Evolutionary conservation across 73 alveolate species (phyloP), one percentile per base, ranked within the genome.

Genomic region (Blepharisma japonicum): DNA sequence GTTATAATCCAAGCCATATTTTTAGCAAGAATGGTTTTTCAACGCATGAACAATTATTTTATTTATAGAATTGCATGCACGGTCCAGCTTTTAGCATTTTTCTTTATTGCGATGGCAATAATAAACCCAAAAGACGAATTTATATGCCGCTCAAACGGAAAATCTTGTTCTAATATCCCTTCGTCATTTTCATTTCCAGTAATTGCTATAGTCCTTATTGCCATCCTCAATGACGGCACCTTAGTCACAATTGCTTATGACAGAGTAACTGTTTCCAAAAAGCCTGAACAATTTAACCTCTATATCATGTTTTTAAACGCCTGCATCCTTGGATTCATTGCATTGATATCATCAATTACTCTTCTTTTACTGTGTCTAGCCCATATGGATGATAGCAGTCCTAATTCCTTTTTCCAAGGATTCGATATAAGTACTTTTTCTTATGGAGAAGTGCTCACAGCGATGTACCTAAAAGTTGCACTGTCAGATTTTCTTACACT

Each of bases 141-240:
- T n/a, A 14, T 2, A 14, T 14, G 21, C 55, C 39, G 21, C 23
- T 14, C 27, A 11, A n/a, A 61, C 47, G 49, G 74, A 8, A 14
- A 61, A 14, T 14, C 18, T 61, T 51, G 66, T 51, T 11, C n/a
- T 14, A 18, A 4, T 4, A n/a, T 39, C 23, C 74, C 74, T n/a
- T 0, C 14, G 4, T n/a, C 25, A 38, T 70, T 70, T 48, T n/a
- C 74, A 9, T 21, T 70, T 14, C 80, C 80, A 11, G 80, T 70
- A 1, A 8, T 70, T 11, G 42, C 80, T 11, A 70, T 70, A 0
- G 80, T 70, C 5, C 14, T 70, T 9, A 70, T 70, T 9, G 25
- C 80, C 0, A 8, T 70, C n/a, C 76, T 70, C 14, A 70, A 70
- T 80, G 80, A 70, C 5, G 56, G 74, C 18, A 70, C 80, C 20